Evolutionary conservation across 129 eudicot species (phyloP), one percentile per base, ranked within the genome.

Genomic region (Escallonia herrerae): DNA sequence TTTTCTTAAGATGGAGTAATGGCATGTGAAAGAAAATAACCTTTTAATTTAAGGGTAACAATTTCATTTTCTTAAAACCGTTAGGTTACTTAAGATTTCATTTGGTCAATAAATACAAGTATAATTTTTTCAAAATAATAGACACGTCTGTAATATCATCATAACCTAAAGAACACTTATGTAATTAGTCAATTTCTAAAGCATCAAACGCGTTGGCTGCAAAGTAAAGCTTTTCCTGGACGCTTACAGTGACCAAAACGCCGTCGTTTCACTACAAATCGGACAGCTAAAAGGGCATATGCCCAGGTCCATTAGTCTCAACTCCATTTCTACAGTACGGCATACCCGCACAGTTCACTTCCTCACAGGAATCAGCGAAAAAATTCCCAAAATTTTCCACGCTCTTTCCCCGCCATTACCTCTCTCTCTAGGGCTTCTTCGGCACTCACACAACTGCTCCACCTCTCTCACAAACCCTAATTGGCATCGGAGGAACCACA

Each of bases 351-450:
- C 33, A 22, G 33, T 22, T 3, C 3, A 48, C 43, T 37, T 38
- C 10, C 41, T 15, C 60, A 56, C 33, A 22, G 33, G 33, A 22
- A 1, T 22, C 33, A 22, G 33, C 33, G 41, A 60, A 66, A 69
- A 52, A 49, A 33, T 63, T 79, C 85, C 79, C 54, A 71, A 51
- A 64, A 5, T 76, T 77, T 65, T 66, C 68, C 56, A 37, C 33
- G n/a, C 55, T 5, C 69, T 84, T 84, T 84, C 83, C 90, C 85
- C 90, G 90, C 90, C 90, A 77, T 84, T 80, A 63, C 43, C 38
- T 60, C 62, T 54, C 62, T 63, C 62, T 52, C 82, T 83, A 83
- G 89, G 84, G 80, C 80, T 70, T 56, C 9, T 55, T 47, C 43
- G 33, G 43, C 43, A 6, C 5, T 47, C 8, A 43, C 45, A 67